Evolutionary conservation across 2,329 filamentous ascomycete species (phyloP).

Genomic region (Stemphylium lycopersici): DNA sequence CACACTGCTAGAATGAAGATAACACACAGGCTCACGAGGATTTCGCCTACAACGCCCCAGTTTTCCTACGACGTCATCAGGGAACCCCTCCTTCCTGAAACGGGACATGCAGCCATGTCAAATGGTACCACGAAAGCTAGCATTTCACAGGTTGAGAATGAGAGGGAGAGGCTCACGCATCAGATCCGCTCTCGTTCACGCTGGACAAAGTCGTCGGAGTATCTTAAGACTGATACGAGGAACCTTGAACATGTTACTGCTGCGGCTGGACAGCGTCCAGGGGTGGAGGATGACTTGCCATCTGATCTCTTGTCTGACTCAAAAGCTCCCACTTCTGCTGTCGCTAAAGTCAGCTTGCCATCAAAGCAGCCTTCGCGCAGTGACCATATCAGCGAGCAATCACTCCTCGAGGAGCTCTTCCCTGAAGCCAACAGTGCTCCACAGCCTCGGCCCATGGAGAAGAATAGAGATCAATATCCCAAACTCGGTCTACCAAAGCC

Average conservation of each 20-base stretch:
- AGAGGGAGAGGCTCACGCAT: constrained; percentile 17
- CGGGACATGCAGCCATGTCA: too few species aligned
- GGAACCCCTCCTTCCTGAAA: neutral
- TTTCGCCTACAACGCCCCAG: too few species aligned
- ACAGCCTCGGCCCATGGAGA: constrained; percentile 19
- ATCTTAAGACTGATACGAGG: neutral
- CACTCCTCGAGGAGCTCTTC: constrained; percentile 60
- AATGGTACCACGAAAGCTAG: too few species aligned
- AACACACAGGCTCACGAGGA: too few species aligned
- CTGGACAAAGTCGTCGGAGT: constrained; percentile 18
- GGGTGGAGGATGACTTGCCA: neutral
- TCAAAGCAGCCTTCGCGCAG: constrained; percentile 5
- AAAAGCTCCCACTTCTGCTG: neutral
- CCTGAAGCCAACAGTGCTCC: constrained; percentile 52
- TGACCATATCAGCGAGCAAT: constrained; percentile 33
- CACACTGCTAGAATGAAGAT: too few species aligned
- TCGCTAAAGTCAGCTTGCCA: neutral
- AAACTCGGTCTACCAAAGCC: constrained; percentile 36
- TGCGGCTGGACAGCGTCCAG: neutral
- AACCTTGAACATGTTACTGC: neutral
- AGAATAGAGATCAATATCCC: constrained; percentile 28
- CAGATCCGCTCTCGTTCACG: constrained; percentile 24
- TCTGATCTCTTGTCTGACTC: neutral
- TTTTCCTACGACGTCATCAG: neutral
- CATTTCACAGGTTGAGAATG: neutral